These are phyloP conservation scores for Simplicillium sp. DNA, from an alignment of 2,329 filamentous ascomycete genomes.

Conservation along the genomic window DNA sequence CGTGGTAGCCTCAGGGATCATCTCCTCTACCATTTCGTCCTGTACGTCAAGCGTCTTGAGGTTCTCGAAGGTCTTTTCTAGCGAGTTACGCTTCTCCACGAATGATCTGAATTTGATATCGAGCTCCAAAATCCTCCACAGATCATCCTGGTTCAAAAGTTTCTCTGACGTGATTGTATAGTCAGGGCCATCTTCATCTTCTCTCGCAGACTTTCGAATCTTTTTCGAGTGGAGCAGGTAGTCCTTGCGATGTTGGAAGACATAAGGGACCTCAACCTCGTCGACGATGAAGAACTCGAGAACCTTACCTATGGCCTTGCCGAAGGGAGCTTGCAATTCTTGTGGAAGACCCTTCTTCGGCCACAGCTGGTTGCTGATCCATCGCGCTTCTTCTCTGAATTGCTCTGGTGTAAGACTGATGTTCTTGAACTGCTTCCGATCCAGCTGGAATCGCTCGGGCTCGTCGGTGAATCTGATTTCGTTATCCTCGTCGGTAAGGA, in stretches of 20 bases:
- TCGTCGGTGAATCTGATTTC: slow-evolving; percentile 80
- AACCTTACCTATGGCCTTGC: slow-evolving; percentile 81
- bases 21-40: slow-evolving; percentile 70
- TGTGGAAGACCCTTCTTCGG: slow-evolving; percentile 69
- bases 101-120: slow-evolving; percentile 93
- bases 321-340: slow-evolving; percentile 73
- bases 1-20: slow-evolving; percentile 69
- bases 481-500: slow-evolving; percentile 94
- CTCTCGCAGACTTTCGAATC: slow-evolving; percentile 47
- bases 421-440: slow-evolving; percentile 79
- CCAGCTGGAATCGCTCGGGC: slow-evolving; percentile 88
- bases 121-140: slow-evolving; percentile 91
- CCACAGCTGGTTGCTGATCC: slow-evolving; percentile 87
- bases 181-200: slow-evolving; percentile 62
- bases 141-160: slow-evolving; percentile 80
- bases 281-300: slow-evolving; percentile 92
- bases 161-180: slow-evolving; percentile 75
- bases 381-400: slow-evolving; percentile 79
- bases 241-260: slow-evolving; percentile 96
- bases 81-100: slow-evolving; percentile 79
- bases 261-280: slow-evolving; percentile 91
- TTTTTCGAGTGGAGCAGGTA: slow-evolving; percentile 88
- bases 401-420: slow-evolving; percentile 74
- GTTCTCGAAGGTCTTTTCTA: slow-evolving; percentile 70
- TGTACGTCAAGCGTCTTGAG: slow-evolving; percentile 55